phyloP scores from a whole-genome alignment of 306 rosid species.

The Medicago ruthenica region DNA sequence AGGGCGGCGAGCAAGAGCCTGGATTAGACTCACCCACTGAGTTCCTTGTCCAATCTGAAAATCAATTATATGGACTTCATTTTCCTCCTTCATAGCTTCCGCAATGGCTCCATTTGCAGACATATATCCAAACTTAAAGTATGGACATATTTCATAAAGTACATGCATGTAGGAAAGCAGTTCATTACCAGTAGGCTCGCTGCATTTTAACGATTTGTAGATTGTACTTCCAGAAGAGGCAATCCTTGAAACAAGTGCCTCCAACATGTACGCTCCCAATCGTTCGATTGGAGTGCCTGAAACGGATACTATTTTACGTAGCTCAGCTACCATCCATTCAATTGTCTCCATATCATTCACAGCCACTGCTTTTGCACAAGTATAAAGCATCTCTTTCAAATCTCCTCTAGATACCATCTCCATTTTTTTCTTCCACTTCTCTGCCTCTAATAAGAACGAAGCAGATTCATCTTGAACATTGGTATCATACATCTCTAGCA shows the following conservation, averaged over 20 bases:
- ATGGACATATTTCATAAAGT: slow-evolving; percentile 88
- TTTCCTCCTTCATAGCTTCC: slow-evolving; percentile 84
- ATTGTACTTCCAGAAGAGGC: slow-evolving; percentile 85
- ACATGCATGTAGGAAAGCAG: slow-evolving; percentile 88
- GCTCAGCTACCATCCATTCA: slow-evolving; percentile 71
- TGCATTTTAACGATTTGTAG: slow-evolving; percentile 80
- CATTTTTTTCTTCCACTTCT: slow-evolving; percentile 60
- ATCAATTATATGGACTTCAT: slow-evolving; percentile 80
- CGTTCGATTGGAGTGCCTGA: slow-evolving; percentile 85
- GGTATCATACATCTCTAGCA: slow-evolving; percentile 45
- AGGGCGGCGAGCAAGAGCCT: slow-evolving; percentile 81
- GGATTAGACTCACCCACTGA: slow-evolving; percentile 86
- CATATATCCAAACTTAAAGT: slow-evolving; percentile 90
- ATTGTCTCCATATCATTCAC: slow-evolving; percentile 61
- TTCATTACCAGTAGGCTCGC: slow-evolving; percentile 84
- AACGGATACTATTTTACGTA: slow-evolving; percentile 85
- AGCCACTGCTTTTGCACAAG: slow-evolving; percentile 78
- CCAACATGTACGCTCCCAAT: slow-evolving; percentile 88
- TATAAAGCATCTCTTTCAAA: slow-evolving; percentile 76
- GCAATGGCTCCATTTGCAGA: slow-evolving; percentile 99
- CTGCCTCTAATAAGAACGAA: slow-evolving; percentile 48
- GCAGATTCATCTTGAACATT: slow-evolving; percentile 42
- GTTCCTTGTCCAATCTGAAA: slow-evolving; percentile 87
- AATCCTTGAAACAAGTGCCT: slow-evolving; percentile 83
- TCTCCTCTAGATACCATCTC: slow-evolving; percentile 67